Evolutionary conservation across 176 grass and related monocot genomes (phyloP), one percentile per base, ranked within the genome.

Genomic region (Ananas comosus): DNA sequence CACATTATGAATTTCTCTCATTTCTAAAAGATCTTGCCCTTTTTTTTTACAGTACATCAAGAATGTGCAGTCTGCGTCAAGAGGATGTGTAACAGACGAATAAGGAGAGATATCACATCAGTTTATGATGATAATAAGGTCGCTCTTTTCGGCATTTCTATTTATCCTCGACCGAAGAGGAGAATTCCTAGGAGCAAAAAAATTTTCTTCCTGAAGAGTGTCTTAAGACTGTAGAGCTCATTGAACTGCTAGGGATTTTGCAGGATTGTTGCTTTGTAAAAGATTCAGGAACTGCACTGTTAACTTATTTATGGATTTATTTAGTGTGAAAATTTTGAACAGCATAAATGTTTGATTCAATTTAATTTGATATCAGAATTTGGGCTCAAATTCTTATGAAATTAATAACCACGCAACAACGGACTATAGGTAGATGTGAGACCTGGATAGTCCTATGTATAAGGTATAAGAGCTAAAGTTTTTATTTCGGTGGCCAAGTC

Each of bases 21-120:
- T 17, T 28, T 49, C 64, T 53, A 70, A 29, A 68, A 47, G 29
- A 33, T 13, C 25, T 4, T 51, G n/a, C 21, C 9, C 5, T 67
- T 28, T 57, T 61, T 7, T 53, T 66, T 70, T 14, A 65, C 81
- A 97, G 93, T 97, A 97, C 87, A 90, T 90, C 64, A 97, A 92
- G 82, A 85, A 85, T 29, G 93, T 97, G 24, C 82, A 88, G 68
- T 50, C 93, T 13, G 93, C 93, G 2, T 97, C 93, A 2, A 79
- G 72, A 56, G 93, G 93, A 71, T 92, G 93, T 0, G 89, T 92
- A 16, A 97, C 93, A 0, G 93, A 97, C 16, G 93, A 97, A 76
- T 97, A 80, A 74, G 50, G 21, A 73, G 67, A 59, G 6, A 59
- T 59, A 0, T 9, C 54, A 59, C 13, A 1, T 8, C 3, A 18